These are phyloP conservation scores for Falciphora oryzae DNA, from an alignment of 2,329 filamentous ascomycete genomes.

Conservation along the genomic window DNA sequence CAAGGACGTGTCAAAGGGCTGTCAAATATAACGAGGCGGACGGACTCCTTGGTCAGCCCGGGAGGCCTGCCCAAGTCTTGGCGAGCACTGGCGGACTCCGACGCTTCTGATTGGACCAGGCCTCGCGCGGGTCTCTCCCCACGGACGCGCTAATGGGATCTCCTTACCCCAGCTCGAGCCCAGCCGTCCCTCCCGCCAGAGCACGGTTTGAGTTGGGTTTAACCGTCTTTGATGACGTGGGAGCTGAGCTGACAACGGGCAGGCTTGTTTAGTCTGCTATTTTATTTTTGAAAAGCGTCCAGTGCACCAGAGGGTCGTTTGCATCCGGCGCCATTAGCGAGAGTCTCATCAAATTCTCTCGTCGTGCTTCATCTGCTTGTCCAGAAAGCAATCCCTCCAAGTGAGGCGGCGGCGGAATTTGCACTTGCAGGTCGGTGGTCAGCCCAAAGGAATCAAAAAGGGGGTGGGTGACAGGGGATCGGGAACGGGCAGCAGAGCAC, in stretches of 20 bases:
- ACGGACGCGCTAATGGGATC: not conserved
- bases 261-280: not conserved
- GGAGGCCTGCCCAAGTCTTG: not conserved
- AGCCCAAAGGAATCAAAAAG: not conserved
- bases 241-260: not conserved
- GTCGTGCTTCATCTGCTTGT: too few species aligned
- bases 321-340: too few species aligned
- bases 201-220: too few species aligned
- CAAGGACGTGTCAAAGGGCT: constrained; percentile 1
- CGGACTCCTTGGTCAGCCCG: not conserved
- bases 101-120: not conserved
- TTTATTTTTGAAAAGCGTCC: not conserved
- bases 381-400: not conserved
- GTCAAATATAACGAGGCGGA: not conserved
- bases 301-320: too few species aligned
- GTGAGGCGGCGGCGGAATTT: not conserved
- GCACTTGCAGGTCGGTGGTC: not conserved
- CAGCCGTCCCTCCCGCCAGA: not conserved
- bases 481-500: not conserved
- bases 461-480: not conserved
- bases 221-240: not conserved
- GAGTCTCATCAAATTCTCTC: too few species aligned
- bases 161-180: not conserved
- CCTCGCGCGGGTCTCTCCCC: not conserved
- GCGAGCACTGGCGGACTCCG: too few species aligned